phyloP scores from a whole-genome alignment of 257 asterid species.

The Hygrophila difformis region DNA sequence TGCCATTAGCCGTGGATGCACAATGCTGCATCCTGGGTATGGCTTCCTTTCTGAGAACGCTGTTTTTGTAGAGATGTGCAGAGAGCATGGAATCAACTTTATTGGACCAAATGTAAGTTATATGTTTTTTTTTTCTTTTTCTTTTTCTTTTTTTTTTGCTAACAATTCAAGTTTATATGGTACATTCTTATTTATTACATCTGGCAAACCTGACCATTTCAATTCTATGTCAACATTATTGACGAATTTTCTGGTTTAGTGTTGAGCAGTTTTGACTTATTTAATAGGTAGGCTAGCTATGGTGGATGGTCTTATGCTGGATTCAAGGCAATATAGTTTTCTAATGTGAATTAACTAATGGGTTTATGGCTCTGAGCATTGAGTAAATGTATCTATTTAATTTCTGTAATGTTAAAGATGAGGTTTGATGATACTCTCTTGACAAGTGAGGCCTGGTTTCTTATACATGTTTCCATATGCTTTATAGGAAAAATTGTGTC shows the following conservation, averaged over 20 bases:
- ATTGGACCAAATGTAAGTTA: slow-evolving; percentile 92
- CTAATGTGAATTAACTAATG: slow-evolving; percentile 1
- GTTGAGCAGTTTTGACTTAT: slow-evolving; percentile 3
- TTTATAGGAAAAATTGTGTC: neutral
- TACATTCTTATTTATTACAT: no score
- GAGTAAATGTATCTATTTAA: no score
- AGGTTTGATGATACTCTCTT: slow-evolving; percentile 2
- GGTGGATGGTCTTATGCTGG: slow-evolving; percentile 1
- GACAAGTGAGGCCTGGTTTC: neutral
- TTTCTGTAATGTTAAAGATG: no score
- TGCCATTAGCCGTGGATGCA: slow-evolving; percentile 80
- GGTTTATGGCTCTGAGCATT: neutral
- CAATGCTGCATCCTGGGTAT: slow-evolving; percentile 99
- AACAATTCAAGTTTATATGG: slow-evolving; percentile 6
- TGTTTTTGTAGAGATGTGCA: slow-evolving; percentile 89
- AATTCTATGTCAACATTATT: neutral
- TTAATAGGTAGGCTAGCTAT: neutral
- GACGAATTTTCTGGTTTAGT: neutral
- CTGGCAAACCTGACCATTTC: slow-evolving; percentile 6
- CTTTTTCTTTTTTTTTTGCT: no score
- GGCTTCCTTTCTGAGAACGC: slow-evolving; percentile 99
- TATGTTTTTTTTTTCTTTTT: neutral
- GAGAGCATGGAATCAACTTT: slow-evolving; percentile 79
- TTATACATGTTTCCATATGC: neutral
- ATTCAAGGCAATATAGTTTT: neutral